A percentile compares a stretch with the other conserved stretches of the same genome.
Conservation (phyloP, 2,329 filamentous ascomycete genomes). For the Trichoderma arundinaceum region DNA sequence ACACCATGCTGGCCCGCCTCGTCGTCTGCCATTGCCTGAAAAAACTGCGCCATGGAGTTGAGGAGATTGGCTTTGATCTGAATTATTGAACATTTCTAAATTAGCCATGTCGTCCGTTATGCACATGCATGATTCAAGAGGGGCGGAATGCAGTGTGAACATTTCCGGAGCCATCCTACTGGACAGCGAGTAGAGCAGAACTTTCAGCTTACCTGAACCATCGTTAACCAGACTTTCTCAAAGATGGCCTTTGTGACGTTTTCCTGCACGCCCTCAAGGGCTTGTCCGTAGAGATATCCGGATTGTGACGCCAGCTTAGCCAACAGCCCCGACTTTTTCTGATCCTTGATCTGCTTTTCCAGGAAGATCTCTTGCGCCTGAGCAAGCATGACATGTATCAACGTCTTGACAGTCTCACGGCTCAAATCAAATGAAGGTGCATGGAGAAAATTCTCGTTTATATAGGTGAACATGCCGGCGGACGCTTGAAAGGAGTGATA, state of each 20-base stretch:
- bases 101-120: not conserved
- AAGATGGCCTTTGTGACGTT: slow-evolving; percentile 91
- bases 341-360: slow-evolving; percentile 91
- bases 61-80: slow-evolving; percentile 81
- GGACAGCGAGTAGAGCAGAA: not conserved
- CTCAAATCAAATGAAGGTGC: slow-evolving; percentile 96
- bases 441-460: slow-evolving; percentile 99
- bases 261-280: slow-evolving; percentile 87
- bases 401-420: slow-evolving; percentile 90
- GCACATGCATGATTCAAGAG: not conserved
- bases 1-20: slow-evolving; percentile 86
- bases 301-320: slow-evolving; percentile 94
- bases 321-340: slow-evolving; percentile 88
- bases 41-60: slow-evolving; percentile 88
- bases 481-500: slow-evolving; percentile 99
- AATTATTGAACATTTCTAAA: not conserved
- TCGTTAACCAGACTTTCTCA: slow-evolving; percentile 88
- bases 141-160: not conserved
- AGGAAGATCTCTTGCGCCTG: slow-evolving; percentile 97
- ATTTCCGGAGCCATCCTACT: not conserved
- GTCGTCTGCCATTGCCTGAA: slow-evolving; percentile 88
- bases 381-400: slow-evolving; percentile 91
- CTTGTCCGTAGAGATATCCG: slow-evolving; percentile 84
- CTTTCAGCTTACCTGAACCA: slow-evolving; percentile 68
- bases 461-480: slow-evolving; percentile 99